Conservation (phyloP, 352 stramenopile species). For the Phytopythium mirpurense region DNA sequence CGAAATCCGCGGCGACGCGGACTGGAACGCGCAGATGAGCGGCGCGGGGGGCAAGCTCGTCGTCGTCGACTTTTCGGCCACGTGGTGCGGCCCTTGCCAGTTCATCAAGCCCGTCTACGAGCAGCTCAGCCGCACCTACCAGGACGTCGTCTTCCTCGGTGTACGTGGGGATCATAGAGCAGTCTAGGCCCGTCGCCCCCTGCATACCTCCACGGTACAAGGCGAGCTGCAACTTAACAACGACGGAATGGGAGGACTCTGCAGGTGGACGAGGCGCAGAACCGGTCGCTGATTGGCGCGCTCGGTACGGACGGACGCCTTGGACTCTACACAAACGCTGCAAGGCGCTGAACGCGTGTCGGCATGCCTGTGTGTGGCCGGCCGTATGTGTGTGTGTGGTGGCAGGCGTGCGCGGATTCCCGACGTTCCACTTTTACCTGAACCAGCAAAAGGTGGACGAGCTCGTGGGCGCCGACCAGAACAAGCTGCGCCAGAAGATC, state of each 20-base stretch:
- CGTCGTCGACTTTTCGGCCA: constrained; percentile 85
- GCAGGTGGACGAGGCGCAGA: constrained; percentile 78
- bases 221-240: too few species aligned
- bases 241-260: too few species aligned
- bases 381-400: neutral
- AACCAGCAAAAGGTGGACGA: constrained; percentile 86
- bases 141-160: constrained; percentile 86
- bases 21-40: constrained; percentile 80
- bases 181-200: too few species aligned
- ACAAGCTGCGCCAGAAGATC: constrained; percentile 81
- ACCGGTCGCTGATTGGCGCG: constrained; percentile 73
- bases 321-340: neutral
- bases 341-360: neutral
- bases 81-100: constrained; percentile 83
- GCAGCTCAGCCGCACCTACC: constrained; percentile 73
- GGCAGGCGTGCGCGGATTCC: constrained; percentile 74
- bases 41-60: constrained; percentile 80
- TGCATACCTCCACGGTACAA: too few species aligned
- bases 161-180: too few species aligned
- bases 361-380: neutral
- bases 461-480: constrained; percentile 80
- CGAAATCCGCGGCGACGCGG: constrained; percentile 59
- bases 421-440: constrained; percentile 91
- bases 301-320: constrained; percentile 27
- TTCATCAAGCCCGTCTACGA: constrained; percentile 85